These are phyloP conservation scores for Hymenoscyphus albidus DNA, from an alignment of 2,329 filamentous ascomycete species.

Conservation along the genomic window DNA sequence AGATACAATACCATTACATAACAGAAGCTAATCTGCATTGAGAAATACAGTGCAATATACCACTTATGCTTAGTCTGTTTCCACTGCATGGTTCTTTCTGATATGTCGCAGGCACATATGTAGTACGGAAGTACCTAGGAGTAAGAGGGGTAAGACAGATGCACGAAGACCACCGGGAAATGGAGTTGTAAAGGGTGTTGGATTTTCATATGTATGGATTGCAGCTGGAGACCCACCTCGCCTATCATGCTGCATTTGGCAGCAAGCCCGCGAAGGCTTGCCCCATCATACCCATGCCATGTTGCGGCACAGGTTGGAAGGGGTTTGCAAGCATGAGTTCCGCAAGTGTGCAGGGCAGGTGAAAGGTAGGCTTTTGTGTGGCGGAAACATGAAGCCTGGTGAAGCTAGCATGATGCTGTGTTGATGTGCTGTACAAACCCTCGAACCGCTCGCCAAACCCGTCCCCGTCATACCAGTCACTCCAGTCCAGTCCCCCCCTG, in stretches of 20 bases:
- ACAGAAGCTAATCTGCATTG: not conserved
- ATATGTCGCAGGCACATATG: not conserved
- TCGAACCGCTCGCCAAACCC: not conserved
- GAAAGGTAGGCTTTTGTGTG: not conserved
- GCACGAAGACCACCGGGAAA: not conserved
- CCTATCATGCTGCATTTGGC: not conserved
- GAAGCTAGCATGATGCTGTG: not conserved
- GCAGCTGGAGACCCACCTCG: not conserved
- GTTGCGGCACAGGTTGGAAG: not conserved
- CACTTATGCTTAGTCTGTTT: not conserved
- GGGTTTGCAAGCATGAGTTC: not conserved
- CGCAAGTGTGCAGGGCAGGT: too few species aligned
- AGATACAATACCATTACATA: too few species aligned
- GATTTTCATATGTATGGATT: not conserved
- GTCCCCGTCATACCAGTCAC: too few species aligned
- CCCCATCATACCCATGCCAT: not conserved
- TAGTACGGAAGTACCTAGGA: not conserved
- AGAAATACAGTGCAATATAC: not conserved
- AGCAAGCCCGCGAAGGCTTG: not conserved
- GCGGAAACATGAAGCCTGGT: too few species aligned
- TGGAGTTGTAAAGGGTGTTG: not conserved
- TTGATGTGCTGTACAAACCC: not conserved
- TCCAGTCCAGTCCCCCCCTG: too few species aligned
- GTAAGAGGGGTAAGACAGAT: not conserved
- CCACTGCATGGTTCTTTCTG: not conserved